These are phyloP conservation scores for Mycena indigotica DNA, from an alignment of 768 basidiomycete genomes.

Conservation along the genomic window DNA sequence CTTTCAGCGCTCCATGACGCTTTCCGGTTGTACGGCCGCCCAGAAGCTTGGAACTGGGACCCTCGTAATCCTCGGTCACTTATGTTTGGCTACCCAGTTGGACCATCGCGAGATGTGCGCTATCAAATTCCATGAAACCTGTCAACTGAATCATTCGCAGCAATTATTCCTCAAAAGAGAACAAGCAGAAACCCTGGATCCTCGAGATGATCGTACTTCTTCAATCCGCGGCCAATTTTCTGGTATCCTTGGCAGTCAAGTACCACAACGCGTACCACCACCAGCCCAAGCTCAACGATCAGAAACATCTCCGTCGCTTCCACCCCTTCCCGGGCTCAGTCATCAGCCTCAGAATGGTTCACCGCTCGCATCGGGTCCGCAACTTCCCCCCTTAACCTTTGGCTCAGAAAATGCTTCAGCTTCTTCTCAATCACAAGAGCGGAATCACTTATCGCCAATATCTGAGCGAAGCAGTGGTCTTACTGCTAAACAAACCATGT, in stretches of 20 bases:
- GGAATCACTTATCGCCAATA: slow-evolving; percentile 60
- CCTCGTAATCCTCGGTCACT: slow-evolving; percentile 77
- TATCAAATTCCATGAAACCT: slow-evolving; percentile 14
- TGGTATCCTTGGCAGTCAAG: slow-evolving; percentile 62
- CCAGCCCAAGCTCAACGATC: slow-evolving; percentile 29
- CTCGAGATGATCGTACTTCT: slow-evolving; percentile 76
- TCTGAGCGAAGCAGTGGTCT: slow-evolving; percentile 50
- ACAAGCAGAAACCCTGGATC: slow-evolving; percentile 74
- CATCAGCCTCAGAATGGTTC: background rate
- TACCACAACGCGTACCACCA: slow-evolving; percentile 45
- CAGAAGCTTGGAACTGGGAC: slow-evolving; percentile 86
- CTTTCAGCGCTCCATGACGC: slow-evolving; percentile 76
- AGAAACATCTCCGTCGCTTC: slow-evolving; percentile 29
- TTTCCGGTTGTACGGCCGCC: slow-evolving; percentile 88
- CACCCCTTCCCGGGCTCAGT: slow-evolving; percentile 40
- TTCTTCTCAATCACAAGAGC: slow-evolving; percentile 30
- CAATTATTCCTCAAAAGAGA: slow-evolving; percentile 88
- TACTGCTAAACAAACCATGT: slow-evolving; percentile 29
- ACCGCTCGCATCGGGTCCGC: slow-evolving; percentile 33
- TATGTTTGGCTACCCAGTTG: slow-evolving; percentile 95
- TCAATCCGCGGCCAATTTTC: slow-evolving; percentile 63
- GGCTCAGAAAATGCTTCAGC: slow-evolving; percentile 27
- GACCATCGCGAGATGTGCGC: slow-evolving; percentile 80
- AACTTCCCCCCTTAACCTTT: slow-evolving; percentile 65
- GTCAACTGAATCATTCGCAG: slow-evolving; percentile 39